Evolutionary conservation across 2,329 filamentous ascomycete species (phyloP).

Genomic region (Fusarium stilboides): DNA sequence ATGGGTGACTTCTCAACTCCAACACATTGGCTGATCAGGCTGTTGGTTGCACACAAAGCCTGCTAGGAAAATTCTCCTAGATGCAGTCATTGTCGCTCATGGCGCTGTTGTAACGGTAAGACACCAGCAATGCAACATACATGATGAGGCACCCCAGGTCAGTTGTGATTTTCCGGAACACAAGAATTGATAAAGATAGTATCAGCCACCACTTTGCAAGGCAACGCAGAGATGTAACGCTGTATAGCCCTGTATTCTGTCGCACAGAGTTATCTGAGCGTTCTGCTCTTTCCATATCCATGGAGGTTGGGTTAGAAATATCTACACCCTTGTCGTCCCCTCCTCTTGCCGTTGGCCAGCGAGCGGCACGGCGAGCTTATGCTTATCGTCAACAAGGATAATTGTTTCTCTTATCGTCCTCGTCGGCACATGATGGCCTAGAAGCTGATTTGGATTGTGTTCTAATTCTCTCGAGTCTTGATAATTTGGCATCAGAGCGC

Average conservation of each 20-base stretch:
- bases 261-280: neutral
- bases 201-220: slow-evolving; percentile 7
- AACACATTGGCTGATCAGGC: slow-evolving; percentile 9
- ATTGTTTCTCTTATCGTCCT: slow-evolving; percentile 2
- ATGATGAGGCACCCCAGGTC: slow-evolving; percentile 7
- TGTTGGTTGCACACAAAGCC: slow-evolving; percentile 14
- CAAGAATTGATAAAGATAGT: slow-evolving; percentile 36
- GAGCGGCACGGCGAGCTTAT: neutral
- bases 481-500: no score
- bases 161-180: slow-evolving; percentile 14
- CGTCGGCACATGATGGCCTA: slow-evolving; percentile 19
- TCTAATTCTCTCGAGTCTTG: no score
- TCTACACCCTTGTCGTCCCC: slow-evolving; percentile 10
- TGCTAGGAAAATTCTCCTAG: slow-evolving; percentile 14
- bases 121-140: slow-evolving; percentile 20
- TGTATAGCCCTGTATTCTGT: neutral
- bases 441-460: neutral
- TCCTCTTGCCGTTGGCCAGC: slow-evolving; percentile 27
- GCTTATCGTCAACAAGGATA: slow-evolving; percentile 9
- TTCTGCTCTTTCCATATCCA: neutral
- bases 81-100: slow-evolving; percentile 19
- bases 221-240: neutral
- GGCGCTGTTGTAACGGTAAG: slow-evolving; percentile 20
- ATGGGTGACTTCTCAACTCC: slow-evolving; percentile 30
- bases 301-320: slow-evolving; percentile 9